A percentile compares a stretch with the other conserved stretches of the same genome.
These are phyloP conservation scores for Chernovozyma sophiae-reginae DNA, from an alignment of 1,139 yeast species.

Conservation along the genomic window DNA sequence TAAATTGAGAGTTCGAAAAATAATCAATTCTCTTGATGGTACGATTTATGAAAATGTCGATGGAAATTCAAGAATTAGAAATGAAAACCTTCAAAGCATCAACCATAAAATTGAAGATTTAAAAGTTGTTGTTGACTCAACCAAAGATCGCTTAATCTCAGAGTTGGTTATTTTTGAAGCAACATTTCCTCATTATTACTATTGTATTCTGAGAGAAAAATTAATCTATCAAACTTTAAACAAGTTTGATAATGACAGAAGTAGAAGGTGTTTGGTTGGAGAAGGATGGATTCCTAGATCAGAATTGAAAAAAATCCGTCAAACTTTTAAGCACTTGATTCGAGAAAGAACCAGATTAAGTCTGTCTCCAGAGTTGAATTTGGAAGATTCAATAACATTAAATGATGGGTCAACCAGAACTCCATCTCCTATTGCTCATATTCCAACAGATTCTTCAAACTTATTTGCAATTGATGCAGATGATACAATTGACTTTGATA, in stretches of 20 bases:
- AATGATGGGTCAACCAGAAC: neutral
- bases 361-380: slow-evolving; percentile 5
- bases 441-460: slow-evolving; percentile 19
- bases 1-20: slow-evolving; percentile 61
- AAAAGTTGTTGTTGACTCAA: slow-evolving; percentile 59
- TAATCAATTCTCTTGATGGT: slow-evolving; percentile 85
- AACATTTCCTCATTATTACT: slow-evolving; percentile 29
- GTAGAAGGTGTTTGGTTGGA: slow-evolving; percentile 86
- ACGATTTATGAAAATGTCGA: slow-evolving; percentile 60
- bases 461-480: slow-evolving; percentile 39
- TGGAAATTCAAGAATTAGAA: slow-evolving; percentile 49
- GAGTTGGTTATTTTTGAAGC: slow-evolving; percentile 74
- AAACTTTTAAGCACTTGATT: slow-evolving; percentile 23
- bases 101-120: slow-evolving; percentile 48
- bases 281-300: slow-evolving; percentile 88
- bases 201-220: slow-evolving; percentile 63
- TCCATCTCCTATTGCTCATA: slow-evolving; percentile 2
- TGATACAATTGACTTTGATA: slow-evolving; percentile 14
- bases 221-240: slow-evolving; percentile 73
- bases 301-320: slow-evolving; percentile 24
- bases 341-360: slow-evolving; percentile 18
- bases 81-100: slow-evolving; percentile 56
- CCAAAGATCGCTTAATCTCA: slow-evolving; percentile 63
- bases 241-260: slow-evolving; percentile 76
- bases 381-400: slow-evolving; percentile 6